These are phyloP conservation scores for Entrophospora sp. DNA, from an alignment of 192 early-diverging fungal genomes.

Conservation along the genomic window DNA sequence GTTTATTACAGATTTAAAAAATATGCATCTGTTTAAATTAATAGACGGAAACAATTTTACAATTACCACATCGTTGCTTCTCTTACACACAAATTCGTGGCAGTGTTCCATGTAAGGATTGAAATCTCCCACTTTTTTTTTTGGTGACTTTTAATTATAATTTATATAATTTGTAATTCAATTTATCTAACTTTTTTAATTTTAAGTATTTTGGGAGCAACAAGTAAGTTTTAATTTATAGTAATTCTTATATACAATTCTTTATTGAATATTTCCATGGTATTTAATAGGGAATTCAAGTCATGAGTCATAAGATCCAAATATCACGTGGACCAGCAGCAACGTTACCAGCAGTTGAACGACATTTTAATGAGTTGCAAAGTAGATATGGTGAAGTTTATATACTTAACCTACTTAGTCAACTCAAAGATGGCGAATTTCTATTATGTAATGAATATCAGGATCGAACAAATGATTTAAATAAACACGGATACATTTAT, in stretches of 20 bases:
- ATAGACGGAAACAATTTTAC: slow-evolving; percentile 77
- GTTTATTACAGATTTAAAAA: neutral
- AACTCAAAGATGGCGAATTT: slow-evolving; percentile 63
- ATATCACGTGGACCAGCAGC: slow-evolving; percentile 74
- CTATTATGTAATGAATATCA: slow-evolving; percentile 62
- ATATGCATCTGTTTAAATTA: neutral
- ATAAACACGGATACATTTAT: slow-evolving; percentile 40
- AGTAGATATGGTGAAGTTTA: slow-evolving; percentile 66
- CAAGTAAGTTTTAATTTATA: slow-evolving; percentile 19
- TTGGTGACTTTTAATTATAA: too few species aligned
- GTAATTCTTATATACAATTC: neutral
- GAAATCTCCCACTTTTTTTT: too few species aligned
- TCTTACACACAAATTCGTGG: slow-evolving; percentile 82
- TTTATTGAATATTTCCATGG: neutral
- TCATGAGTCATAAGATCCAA: slow-evolving; percentile 75
- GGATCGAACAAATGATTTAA: slow-evolving; percentile 37
- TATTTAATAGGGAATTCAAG: slow-evolving; percentile 58
- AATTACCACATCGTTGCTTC: slow-evolving; percentile 42
- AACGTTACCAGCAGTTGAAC: slow-evolving; percentile 70
- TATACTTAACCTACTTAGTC: slow-evolving; percentile 71
- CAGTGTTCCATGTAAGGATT: slow-evolving; percentile 56
- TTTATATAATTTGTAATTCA: neutral
- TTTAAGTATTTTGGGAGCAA: slow-evolving; percentile 92
- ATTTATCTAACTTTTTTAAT: neutral
- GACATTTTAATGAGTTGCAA: slow-evolving; percentile 67